Percentiles rank a stretch among this genome's conserved stretches.
Evolutionary conservation across 2,329 filamentous ascomycete species (phyloP).

Genomic region (Teratosphaeria epicoccoides): DNA sequence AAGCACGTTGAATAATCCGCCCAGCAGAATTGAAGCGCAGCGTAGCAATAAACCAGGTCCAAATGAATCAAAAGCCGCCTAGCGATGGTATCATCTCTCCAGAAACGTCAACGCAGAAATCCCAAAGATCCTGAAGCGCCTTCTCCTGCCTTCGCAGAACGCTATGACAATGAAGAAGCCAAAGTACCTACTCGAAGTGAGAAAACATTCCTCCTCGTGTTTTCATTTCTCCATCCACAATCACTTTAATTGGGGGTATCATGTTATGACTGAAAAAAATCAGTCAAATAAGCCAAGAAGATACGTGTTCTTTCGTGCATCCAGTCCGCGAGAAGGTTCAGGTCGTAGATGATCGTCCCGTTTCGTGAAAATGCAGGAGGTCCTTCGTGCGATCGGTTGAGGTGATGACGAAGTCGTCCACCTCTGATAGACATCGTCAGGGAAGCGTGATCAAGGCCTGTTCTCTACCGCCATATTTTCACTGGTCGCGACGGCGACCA

Average conservation of each 20-base stretch:
- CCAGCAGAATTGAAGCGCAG: no score
- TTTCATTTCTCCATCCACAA: not conserved
- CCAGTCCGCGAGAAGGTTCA: not conserved
- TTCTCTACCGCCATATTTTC: constrained; percentile 34
- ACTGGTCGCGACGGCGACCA: constrained; percentile 55
- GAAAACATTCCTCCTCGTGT: not conserved
- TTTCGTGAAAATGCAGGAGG: not conserved
- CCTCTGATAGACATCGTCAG: no score
- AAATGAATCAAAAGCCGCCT: not conserved
- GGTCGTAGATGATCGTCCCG: not conserved
- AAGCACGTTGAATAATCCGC: no score
- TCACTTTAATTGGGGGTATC: not conserved
- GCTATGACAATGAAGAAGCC: not conserved
- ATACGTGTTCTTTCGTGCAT: not conserved
- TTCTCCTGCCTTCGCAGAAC: not conserved
- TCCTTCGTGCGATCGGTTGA: no score
- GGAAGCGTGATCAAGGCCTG: constrained; percentile 13
- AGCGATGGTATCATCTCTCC: not conserved
- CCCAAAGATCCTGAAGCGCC: no score
- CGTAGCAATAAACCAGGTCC: not conserved
- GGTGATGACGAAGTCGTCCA: no score
- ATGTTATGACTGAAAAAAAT: not conserved
- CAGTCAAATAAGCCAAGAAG: not conserved
- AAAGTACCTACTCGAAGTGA: not conserved
- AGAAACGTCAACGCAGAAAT: not conserved